Percentiles rank a stretch among this genome's conserved stretches.
phyloP scores from a whole-genome alignment of 495 filamentous ascomycete species.

The Aspergillus asperescens region DNA sequence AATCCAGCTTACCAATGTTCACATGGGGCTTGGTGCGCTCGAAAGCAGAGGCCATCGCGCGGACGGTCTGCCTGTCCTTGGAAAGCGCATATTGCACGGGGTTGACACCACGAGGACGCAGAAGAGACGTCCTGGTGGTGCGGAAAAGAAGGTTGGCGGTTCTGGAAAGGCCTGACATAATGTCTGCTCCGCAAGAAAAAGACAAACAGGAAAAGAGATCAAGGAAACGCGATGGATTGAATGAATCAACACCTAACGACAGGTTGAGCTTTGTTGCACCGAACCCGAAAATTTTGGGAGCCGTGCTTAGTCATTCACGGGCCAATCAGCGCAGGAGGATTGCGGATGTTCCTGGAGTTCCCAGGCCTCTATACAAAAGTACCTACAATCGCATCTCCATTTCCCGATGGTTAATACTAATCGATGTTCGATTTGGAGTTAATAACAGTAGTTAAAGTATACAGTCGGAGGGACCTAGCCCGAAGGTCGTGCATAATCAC shows the following conservation, averaged over 20 bases:
- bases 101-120: constrained; percentile 56
- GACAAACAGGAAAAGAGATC: constrained; percentile 32
- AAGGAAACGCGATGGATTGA: constrained; percentile 32
- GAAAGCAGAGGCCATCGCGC: constrained; percentile 73
- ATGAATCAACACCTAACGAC: constrained; percentile 20
- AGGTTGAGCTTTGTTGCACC: constrained; percentile 20
- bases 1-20: constrained; percentile 70
- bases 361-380: not conserved
- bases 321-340: constrained; percentile 37
- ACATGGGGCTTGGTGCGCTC: constrained; percentile 94
- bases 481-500: too few relatives aligned
- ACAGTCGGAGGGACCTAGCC: too few relatives aligned
- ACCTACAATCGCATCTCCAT: not conserved
- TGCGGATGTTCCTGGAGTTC: constrained; percentile 30
- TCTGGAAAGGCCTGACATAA: constrained; percentile 61
- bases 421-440: too few relatives aligned
- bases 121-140: constrained; percentile 58
- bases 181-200: constrained; percentile 36
- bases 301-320: constrained; percentile 36
- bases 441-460: not conserved
- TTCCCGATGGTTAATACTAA: too few relatives aligned
- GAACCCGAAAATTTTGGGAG: constrained; percentile 42
- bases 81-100: constrained; percentile 66
- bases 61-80: constrained; percentile 58
- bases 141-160: constrained; percentile 64